phyloP scores from a whole-genome alignment of 1,284 basidiomycete genomes.

The Malassezia psittaci region DNA sequence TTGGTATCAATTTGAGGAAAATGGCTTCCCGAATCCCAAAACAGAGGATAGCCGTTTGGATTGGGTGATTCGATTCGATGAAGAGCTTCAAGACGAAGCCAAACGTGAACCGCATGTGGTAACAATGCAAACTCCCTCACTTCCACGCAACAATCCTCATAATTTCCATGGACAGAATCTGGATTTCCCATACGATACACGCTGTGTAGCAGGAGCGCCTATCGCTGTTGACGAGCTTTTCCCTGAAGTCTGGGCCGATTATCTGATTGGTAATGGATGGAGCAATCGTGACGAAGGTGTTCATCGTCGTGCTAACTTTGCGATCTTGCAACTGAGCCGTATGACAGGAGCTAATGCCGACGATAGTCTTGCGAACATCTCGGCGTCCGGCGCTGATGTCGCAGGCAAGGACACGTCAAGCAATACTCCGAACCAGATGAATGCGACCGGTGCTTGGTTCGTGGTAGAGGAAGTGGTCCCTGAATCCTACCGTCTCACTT shows the following conservation, averaged over 20 bases:
- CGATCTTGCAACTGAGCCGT: slow-evolving; percentile 37
- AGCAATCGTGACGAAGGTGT: slow-evolving; percentile 45
- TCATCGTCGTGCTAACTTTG: slow-evolving; percentile 43
- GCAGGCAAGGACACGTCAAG: background rate
- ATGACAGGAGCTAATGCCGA: slow-evolving; percentile 24
- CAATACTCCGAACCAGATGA: background rate
- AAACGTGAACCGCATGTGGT: slow-evolving; percentile 27
- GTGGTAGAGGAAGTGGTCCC: slow-evolving; percentile 44
- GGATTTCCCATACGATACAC: slow-evolving; percentile 36
- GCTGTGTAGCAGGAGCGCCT: slow-evolving; percentile 25
- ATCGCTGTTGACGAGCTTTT: slow-evolving; percentile 41
- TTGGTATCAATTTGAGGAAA: slow-evolving; percentile 37
- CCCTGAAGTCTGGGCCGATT: slow-evolving; percentile 44
- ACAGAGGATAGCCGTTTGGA: slow-evolving; percentile 22
- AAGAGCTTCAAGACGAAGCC: slow-evolving; percentile 31
- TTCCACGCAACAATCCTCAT: slow-evolving; percentile 3
- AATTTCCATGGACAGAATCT: slow-evolving; percentile 23
- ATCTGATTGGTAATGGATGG: slow-evolving; percentile 42
- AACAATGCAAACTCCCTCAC: slow-evolving; percentile 19
- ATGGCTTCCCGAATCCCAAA: slow-evolving; percentile 24
- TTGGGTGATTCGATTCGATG: slow-evolving; percentile 37
- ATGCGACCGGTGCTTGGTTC: slow-evolving; percentile 29
- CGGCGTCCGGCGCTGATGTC: background rate
- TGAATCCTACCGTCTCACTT: slow-evolving; percentile 30
- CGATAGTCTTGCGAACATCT: slow-evolving; percentile 12